phyloP scores from a whole-genome alignment of 1,284 basidiomycete species.

The Apiotrichum laibachii region DNA sequence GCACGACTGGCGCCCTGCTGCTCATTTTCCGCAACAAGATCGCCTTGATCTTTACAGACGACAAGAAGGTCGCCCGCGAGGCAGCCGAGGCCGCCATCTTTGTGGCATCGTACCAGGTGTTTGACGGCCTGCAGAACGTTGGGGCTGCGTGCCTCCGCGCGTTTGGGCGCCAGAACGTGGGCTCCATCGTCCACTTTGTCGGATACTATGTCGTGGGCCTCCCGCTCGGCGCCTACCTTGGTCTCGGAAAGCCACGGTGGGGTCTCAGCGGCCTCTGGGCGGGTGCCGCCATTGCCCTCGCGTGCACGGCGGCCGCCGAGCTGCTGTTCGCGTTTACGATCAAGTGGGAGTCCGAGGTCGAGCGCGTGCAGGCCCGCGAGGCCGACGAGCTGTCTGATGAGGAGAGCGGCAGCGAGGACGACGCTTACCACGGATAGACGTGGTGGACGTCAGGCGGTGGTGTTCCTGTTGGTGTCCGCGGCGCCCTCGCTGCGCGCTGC shows the following conservation, averaged over 20 bases:
- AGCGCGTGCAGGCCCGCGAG: slow-evolving; percentile 23
- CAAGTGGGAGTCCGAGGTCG: slow-evolving; percentile 29
- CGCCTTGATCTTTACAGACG: slow-evolving; percentile 25
- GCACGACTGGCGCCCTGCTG: slow-evolving; percentile 17
- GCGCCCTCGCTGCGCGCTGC: too few relatives aligned
- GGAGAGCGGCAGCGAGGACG: slow-evolving; percentile 13
- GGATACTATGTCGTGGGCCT: slow-evolving; percentile 29
- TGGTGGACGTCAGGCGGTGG: neutral
- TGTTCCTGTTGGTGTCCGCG: too few relatives aligned
- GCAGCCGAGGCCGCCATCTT: slow-evolving; percentile 25
- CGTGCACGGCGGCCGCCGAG: slow-evolving; percentile 21
- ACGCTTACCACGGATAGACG: neutral
- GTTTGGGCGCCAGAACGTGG: slow-evolving; percentile 31
- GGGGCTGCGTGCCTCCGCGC: slow-evolving; percentile 33
- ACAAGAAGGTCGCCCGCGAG: slow-evolving; percentile 23
- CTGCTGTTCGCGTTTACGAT: slow-evolving; percentile 23
- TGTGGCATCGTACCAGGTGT: slow-evolving; percentile 26
- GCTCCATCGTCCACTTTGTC: slow-evolving; percentile 26
- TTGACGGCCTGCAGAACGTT: slow-evolving; percentile 31
- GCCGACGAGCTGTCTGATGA: slow-evolving; percentile 13
- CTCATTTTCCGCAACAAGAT: slow-evolving; percentile 24
- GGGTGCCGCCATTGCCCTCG: slow-evolving; percentile 27
- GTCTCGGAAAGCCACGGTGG: slow-evolving; percentile 21
- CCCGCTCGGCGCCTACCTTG: slow-evolving; percentile 30
- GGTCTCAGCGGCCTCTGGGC: slow-evolving; percentile 35